phyloP scores from a whole-genome alignment of 1,284 basidiomycete genomes.

The Boletellus deceptivus region DNA sequence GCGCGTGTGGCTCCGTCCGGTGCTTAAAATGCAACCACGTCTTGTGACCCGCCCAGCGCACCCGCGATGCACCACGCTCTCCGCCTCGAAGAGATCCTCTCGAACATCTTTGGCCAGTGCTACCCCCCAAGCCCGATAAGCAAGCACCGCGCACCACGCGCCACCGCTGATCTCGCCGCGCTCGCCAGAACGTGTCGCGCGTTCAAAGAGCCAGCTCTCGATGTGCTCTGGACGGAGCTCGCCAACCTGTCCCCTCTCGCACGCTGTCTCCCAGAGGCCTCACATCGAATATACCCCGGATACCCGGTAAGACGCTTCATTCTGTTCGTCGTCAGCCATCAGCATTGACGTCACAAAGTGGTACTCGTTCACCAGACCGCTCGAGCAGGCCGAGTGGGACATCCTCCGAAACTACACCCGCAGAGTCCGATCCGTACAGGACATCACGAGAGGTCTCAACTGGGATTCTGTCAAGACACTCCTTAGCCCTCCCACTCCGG shows the following conservation, averaged over 20 bases:
- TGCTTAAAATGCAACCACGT: not conserved
- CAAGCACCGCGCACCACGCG: not conserved
- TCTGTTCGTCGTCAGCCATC: not conserved
- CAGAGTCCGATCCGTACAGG: slow-evolving; percentile 20
- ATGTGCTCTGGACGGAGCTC: slow-evolving; percentile 24
- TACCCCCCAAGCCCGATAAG: not conserved
- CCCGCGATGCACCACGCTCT: slow-evolving; percentile 21
- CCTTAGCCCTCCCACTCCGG: slow-evolving; percentile 17
- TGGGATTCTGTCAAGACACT: slow-evolving; percentile 20
- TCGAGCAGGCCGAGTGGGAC: slow-evolving; percentile 13
- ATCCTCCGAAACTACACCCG: slow-evolving; percentile 15
- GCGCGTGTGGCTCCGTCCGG: no score
- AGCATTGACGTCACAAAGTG: slow-evolving; percentile 13
- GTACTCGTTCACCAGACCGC: slow-evolving; percentile 22
- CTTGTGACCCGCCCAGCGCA: not conserved
- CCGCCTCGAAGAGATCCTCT: slow-evolving; percentile 20
- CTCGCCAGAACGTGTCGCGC: slow-evolving; percentile 23
- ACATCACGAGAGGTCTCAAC: slow-evolving; percentile 18
- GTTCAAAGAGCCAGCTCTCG: slow-evolving; percentile 28
- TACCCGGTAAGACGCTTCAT: slow-evolving; percentile 6
- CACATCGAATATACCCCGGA: slow-evolving; percentile 14
- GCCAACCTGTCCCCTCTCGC: slow-evolving; percentile 22
- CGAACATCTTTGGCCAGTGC: slow-evolving; percentile 18
- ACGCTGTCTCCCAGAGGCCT: slow-evolving; percentile 23
- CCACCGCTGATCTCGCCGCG: slow-evolving; percentile 16